Evolutionary conservation across 768 basidiomycete species (phyloP), one percentile per base, ranked within the genome.

Genomic region (Tylopilus sp.): DNA sequence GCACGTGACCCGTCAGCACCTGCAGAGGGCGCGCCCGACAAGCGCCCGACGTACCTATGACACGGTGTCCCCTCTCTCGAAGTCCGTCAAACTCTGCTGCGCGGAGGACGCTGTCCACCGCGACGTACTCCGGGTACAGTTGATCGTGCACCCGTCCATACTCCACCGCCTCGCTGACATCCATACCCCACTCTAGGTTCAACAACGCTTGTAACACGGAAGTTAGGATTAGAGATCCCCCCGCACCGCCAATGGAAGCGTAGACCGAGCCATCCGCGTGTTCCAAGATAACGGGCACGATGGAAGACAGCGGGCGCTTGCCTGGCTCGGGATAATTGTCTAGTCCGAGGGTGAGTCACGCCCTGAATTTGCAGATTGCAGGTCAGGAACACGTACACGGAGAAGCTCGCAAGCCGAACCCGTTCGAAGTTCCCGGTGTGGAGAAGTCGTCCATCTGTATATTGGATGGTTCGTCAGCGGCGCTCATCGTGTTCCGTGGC

Each of bases 271-370:
- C 91, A 58, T 93, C 80, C 0, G 71, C 66, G 56, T 89, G 62
- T 63, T 97, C 92, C 11, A 98, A 67, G 55, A 98, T 92, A 0
- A 83, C 82, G 0, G 96, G 88, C 3, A 77, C 68, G 0, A 79
- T 97, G 1, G 94, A 97, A 0, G 94, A 97, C 22, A 98, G 70
- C 0, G 95, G 92, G 4, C 93, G 86, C 70, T 98, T 98, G 8
- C 87, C 83, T 3, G 91, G 79, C 57, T 83, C 85, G 7, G 95
- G 93, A 60, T 90, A 95, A 68, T 98, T 97, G 71, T 84, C 91
- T 92, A 61, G 6, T 14, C 34, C 37, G 49, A 28, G 13, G 22
- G 34, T 52, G 6, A 11, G 56, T 57, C 42, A 52, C 8, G 4
- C 30, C 30, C 29, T 28, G 34, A 48, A 44, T n/a, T n/a, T n/a